Percentiles rank a stretch among this genome's conserved stretches.
phyloP scores from a whole-genome alignment of 495 filamentous ascomycete genomes.

The Penicilliopsis zonata region DNA sequence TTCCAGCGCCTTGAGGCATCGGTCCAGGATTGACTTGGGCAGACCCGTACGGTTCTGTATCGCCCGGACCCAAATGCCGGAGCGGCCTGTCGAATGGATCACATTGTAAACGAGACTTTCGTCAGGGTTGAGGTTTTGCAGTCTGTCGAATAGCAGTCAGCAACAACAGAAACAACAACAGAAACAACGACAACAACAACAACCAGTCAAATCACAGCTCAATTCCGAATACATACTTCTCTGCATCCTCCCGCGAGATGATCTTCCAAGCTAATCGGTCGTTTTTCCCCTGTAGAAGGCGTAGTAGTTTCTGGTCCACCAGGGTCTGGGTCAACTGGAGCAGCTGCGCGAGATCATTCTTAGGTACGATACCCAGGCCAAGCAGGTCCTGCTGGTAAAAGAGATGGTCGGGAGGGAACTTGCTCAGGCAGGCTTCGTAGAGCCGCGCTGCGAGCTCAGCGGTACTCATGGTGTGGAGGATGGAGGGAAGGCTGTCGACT shows the following conservation, averaged over 20 bases:
- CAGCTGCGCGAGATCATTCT: slow-evolving; percentile 43
- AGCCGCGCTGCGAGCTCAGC: slow-evolving; percentile 30
- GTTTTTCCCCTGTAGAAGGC: slow-evolving; percentile 39
- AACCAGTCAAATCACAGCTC: too few species aligned
- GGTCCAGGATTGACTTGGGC: slow-evolving; percentile 64
- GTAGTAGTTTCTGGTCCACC: slow-evolving; percentile 55
- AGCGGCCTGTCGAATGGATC: slow-evolving; percentile 67
- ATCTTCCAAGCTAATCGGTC: slow-evolving; percentile 52
- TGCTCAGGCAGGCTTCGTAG: slow-evolving; percentile 29
- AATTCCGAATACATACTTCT: slow-evolving; percentile 46
- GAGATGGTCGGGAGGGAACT: slow-evolving; percentile 34
- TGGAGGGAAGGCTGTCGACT: slow-evolving; percentile 4
- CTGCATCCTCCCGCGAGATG: slow-evolving; percentile 54
- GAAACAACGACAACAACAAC: slow-evolving; percentile 1
- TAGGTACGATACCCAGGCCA: slow-evolving; percentile 46
- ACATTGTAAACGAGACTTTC: slow-evolving; percentile 72
- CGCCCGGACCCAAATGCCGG: slow-evolving; percentile 80
- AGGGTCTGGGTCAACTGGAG: slow-evolving; percentile 49
- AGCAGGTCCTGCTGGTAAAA: slow-evolving; percentile 59
- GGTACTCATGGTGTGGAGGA: too few species aligned
- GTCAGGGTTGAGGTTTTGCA: slow-evolving; percentile 51
- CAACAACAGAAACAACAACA: slow-evolving; percentile 2
- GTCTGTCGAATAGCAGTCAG: slow-evolving; percentile 26
- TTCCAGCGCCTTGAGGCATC: slow-evolving; percentile 66
- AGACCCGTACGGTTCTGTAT: slow-evolving; percentile 65